Evolutionary conservation across 495 filamentous ascomycete species (phyloP).

Genomic region (Hypoxylon subgilvum): DNA sequence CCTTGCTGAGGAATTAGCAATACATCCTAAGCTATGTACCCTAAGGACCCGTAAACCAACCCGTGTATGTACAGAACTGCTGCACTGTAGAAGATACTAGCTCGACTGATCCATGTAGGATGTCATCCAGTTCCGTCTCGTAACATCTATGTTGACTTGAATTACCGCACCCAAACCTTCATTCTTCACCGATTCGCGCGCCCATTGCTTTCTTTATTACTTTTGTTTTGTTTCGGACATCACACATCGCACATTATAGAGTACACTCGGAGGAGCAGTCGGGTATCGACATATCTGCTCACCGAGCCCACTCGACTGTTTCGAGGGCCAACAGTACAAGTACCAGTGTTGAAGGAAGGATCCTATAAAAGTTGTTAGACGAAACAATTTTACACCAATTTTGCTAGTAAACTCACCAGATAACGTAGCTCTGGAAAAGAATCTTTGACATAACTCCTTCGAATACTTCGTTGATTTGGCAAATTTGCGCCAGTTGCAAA

Average conservation of each 20-base stretch:
- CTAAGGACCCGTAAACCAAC: neutral
- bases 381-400: neutral
- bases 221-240: constrained; percentile 15
- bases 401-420: constrained; percentile 68
- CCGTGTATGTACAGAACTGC: constrained; percentile 5
- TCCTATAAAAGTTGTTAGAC: constrained; percentile 63
- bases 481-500: constrained; percentile 95
- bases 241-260: constrained; percentile 26
- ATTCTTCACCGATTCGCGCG: neutral
- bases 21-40: neutral
- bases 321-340: constrained; percentile 92
- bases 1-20: neutral
- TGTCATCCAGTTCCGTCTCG: too few relatives aligned
- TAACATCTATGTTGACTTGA: too few relatives aligned
- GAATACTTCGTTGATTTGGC: constrained; percentile 96
- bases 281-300: neutral
- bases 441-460: constrained; percentile 91
- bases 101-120: too few relatives aligned
- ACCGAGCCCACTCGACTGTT: constrained; percentile 84
- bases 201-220: constrained; percentile 1
- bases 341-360: constrained; percentile 88
- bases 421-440: constrained; percentile 96
- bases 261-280: constrained; percentile 12
- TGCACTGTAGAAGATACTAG: neutral
- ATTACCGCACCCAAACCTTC: too few relatives aligned